These are phyloP conservation scores for Ceratobasidium papillatum DNA, from an alignment of 1,284 basidiomycete genomes.

Conservation along the genomic window DNA sequence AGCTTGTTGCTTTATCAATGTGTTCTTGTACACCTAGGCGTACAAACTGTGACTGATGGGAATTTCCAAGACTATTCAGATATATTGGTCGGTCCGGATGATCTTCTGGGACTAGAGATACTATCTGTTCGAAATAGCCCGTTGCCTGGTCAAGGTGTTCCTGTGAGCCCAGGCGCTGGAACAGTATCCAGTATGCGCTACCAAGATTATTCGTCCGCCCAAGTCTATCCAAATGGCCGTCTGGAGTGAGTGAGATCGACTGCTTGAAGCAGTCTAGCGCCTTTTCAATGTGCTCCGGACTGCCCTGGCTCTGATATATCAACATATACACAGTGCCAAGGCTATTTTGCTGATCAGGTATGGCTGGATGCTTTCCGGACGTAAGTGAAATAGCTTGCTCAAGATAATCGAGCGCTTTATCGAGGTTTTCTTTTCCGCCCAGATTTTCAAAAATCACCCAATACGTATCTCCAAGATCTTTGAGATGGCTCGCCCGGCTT, in stretches of 20 bases:
- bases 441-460: not conserved
- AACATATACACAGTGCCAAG: not conserved
- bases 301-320: not conserved
- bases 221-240: not conserved
- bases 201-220: not conserved
- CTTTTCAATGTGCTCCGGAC: not conserved
- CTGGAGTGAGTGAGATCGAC: not conserved
- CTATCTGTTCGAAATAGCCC: not conserved
- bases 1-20: not conserved
- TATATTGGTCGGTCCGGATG: not conserved
- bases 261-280: not conserved
- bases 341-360: not conserved
- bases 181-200: not conserved
- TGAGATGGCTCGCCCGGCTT: not conserved
- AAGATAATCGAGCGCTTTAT: not conserved
- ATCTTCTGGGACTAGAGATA: not conserved
- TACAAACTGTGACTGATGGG: not conserved
- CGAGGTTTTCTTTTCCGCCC: not conserved
- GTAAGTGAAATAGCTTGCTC: not conserved
- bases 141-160: slow-evolving; percentile 9
- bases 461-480: not conserved
- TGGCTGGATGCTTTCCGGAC: not conserved
- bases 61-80: not conserved
- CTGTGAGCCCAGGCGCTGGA: not conserved
- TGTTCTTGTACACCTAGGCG: not conserved